phyloP scores from a whole-genome alignment of 306 rosid species.

The Begonia masoniana region DNA sequence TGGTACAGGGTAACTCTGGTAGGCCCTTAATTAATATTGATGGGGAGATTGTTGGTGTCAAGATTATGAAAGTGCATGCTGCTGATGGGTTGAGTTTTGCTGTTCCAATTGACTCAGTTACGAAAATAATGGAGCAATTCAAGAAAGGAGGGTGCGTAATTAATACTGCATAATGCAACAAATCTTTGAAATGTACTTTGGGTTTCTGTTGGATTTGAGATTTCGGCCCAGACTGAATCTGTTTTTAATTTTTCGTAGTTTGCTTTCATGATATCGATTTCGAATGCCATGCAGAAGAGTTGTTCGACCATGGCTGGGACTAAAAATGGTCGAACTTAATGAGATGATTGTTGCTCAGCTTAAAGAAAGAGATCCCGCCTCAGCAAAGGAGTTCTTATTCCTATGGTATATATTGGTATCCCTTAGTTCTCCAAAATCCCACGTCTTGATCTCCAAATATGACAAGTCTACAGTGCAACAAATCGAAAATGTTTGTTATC shows the following conservation, averaged over 20 bases:
- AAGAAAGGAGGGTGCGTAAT: constrained; percentile 60
- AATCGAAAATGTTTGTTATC: not conserved
- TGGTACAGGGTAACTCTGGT: constrained; percentile 83
- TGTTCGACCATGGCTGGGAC: constrained; percentile 86
- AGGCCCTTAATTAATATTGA: constrained; percentile 86
- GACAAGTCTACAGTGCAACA: too few species aligned
- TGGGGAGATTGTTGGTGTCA: constrained; percentile 84
- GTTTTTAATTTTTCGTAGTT: not conserved
- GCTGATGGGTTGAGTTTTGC: constrained; percentile 90
- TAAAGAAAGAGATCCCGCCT: constrained; percentile 48
- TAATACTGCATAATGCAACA: too few species aligned
- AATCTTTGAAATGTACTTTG: too few species aligned
- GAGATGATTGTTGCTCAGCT: constrained; percentile 63
- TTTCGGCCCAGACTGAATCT: too few species aligned
- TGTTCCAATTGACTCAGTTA: constrained; percentile 65
- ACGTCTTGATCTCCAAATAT: too few species aligned
- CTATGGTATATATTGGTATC: constrained; percentile 29
- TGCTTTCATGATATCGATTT: not conserved
- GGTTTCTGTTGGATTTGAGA: too few species aligned
- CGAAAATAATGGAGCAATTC: constrained; percentile 63
- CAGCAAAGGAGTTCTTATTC: constrained; percentile 63
- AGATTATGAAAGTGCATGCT: constrained; percentile 52
- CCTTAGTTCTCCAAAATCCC: too few species aligned
- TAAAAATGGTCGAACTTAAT: constrained; percentile 82
- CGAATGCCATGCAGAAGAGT: constrained; percentile 48